These are phyloP conservation scores for Leccinum longicurvipes DNA, from an alignment of 768 basidiomycete genomes.

Conservation along the genomic window DNA sequence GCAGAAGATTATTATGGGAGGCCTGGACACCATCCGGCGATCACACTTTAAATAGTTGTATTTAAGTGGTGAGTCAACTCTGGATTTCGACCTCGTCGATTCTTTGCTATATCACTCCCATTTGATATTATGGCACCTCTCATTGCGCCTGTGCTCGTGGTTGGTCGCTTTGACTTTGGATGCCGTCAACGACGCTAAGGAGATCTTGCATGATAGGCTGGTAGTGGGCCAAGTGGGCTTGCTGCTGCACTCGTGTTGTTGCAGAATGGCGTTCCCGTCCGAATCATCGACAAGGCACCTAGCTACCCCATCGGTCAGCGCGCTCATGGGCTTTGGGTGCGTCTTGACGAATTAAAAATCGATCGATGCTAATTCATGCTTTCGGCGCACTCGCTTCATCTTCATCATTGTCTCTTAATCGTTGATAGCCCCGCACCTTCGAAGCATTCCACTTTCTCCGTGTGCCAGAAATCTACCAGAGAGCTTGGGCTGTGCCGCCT, in stretches of 20 bases:
- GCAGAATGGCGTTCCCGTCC: slow-evolving; percentile 46
- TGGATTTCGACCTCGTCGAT: background rate
- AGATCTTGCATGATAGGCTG: slow-evolving; percentile 14
- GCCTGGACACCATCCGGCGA: no score
- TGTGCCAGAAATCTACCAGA: slow-evolving; percentile 36
- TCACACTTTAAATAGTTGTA: no score
- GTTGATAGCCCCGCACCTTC: slow-evolving; percentile 33
- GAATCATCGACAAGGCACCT: slow-evolving; percentile 49
- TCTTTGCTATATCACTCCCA: background rate
- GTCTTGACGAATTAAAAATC: background rate
- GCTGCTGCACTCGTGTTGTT: slow-evolving; percentile 35
- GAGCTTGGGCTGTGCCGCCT: slow-evolving; percentile 24
- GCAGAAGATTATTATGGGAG: no score
- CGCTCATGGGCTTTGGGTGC: slow-evolving; percentile 38
- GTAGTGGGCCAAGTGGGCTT: slow-evolving; percentile 33
- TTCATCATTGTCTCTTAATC: background rate
- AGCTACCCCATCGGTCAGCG: slow-evolving; percentile 37
- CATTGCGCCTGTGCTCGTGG: slow-evolving; percentile 21
- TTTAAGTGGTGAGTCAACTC: no score
- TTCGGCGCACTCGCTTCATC: no score
- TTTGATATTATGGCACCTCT: slow-evolving; percentile 7
- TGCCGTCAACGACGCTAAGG: background rate
- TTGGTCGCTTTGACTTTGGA: background rate
- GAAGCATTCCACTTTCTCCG: slow-evolving; percentile 42
- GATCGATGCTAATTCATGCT: no score